These are phyloP conservation scores for Dothideomycetidae sp. DNA, from an alignment of 2,329 filamentous ascomycete species.

Conservation along the genomic window DNA sequence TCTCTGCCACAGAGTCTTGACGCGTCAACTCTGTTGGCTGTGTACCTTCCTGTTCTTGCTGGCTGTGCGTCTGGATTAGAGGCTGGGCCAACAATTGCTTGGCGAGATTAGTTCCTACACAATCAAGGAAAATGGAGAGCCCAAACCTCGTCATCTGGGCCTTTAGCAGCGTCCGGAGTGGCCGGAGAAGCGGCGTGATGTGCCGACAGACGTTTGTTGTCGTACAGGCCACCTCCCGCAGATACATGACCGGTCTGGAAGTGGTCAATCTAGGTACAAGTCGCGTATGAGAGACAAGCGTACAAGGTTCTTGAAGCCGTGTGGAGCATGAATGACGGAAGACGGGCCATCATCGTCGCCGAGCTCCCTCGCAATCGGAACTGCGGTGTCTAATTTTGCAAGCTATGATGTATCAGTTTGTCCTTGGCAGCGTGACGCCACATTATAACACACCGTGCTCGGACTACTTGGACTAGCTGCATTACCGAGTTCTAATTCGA, in stretches of 20 bases:
- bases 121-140: constrained; percentile 38
- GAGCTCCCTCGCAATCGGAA: constrained; percentile 30
- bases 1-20: constrained; percentile 5
- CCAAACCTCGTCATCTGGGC: constrained; percentile 19
- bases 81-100: constrained; percentile 8
- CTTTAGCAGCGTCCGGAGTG: constrained; percentile 21
- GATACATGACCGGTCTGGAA: no score
- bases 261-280: no score
- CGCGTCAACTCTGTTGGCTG: constrained; percentile 2
- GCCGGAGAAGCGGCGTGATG: constrained; percentile 24
- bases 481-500: neutral
- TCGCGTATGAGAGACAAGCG: no score
- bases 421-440: no score
- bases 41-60: neutral
- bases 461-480: constrained; percentile 19
- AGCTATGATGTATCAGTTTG: constrained; percentile 19
- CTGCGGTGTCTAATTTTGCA: constrained; percentile 32
- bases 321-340: constrained; percentile 82
- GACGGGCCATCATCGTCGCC: constrained; percentile 61
- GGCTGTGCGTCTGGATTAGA: constrained; percentile 23
- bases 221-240: no score
- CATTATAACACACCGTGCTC: constrained; percentile 20
- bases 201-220: no score
- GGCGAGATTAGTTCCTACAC: constrained; percentile 60
- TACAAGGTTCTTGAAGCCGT: constrained; percentile 72